Percentiles rank a stretch among this genome's conserved stretches.
These are phyloP conservation scores for Calonectria montana DNA, from an alignment of 2,329 filamentous ascomycete species.

Conservation along the genomic window DNA sequence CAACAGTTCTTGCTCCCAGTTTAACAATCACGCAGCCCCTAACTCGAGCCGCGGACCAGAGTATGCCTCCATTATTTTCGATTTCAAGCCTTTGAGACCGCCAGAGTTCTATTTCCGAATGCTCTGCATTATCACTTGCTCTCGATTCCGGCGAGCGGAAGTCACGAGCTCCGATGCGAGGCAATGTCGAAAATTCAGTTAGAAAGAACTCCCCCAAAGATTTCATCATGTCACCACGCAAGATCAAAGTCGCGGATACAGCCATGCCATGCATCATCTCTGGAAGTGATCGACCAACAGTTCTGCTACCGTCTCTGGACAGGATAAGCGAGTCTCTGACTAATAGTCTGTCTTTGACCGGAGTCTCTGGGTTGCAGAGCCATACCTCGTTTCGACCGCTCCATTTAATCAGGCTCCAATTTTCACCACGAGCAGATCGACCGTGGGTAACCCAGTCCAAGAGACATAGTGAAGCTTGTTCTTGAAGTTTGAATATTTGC, in stretches of 20 bases:
- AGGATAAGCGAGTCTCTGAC: conserved; percentile 89
- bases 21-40: conserved; percentile 91
- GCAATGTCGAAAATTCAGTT: conserved; percentile 79
- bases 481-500: conserved; percentile 77
- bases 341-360: conserved; percentile 68
- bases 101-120: conserved; percentile 63
- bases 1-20: conserved; percentile 84
- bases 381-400: conserved; percentile 91
- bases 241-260: conserved; percentile 85
- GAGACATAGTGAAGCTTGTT: conserved; percentile 76
- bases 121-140: conserved; percentile 47
- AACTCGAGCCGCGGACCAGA: conserved; percentile 86
- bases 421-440: conserved; percentile 84
- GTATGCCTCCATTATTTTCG: conserved; percentile 70
- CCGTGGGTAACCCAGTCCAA: conserved; percentile 97
- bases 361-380: conserved; percentile 50
- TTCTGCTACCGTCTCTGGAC: conserved; percentile 62
- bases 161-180: conserved; percentile 84
- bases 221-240: conserved; percentile 78
- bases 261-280: conserved; percentile 80
- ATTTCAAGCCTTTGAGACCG: conserved; percentile 64
- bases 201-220: conserved; percentile 79
- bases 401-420: conserved; percentile 87
- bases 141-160: conserved; percentile 71
- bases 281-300: conserved; percentile 55